Evolutionary conservation across 805 yeast genomes (phyloP).

Genomic region (Metschnikowia hibisci): DNA sequence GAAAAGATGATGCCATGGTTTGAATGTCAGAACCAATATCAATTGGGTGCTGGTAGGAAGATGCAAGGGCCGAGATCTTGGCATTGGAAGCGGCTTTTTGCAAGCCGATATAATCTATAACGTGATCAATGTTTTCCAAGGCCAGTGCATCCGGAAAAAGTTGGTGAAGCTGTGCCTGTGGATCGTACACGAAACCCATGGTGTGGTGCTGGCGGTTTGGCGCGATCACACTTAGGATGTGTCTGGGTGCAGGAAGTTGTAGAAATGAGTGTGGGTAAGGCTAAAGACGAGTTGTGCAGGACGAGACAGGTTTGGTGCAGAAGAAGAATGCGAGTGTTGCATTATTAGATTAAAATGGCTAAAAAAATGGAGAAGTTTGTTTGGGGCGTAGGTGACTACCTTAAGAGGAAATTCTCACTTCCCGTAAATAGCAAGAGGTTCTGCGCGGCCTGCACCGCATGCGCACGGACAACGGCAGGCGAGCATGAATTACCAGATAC

Average conservation of each 20-base stretch:
- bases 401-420: constrained; percentile 3
- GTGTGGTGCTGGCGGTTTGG: background rate
- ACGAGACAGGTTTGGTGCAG: too few species aligned
- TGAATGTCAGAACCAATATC: constrained; percentile 32
- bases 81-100: constrained; percentile 47
- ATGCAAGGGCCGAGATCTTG: constrained; percentile 39
- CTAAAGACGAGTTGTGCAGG: too few species aligned
- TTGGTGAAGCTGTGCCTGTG: constrained; percentile 15
- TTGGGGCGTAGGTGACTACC: constrained; percentile 1
- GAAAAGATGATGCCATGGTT: constrained; percentile 42
- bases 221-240: background rate
- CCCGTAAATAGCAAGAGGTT: background rate
- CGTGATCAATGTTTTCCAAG: constrained; percentile 13
- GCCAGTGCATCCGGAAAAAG: constrained; percentile 16
- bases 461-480: background rate
- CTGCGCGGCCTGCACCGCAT: constrained; percentile 1
- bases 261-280: too few species aligned
- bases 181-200: constrained; percentile 19
- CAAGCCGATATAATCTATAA: constrained; percentile 10
- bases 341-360: too few species aligned
- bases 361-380: too few species aligned
- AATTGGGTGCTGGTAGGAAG: constrained; percentile 26
- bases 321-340: background rate
- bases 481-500: too few species aligned
- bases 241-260: background rate